These are phyloP conservation scores for Metarhizium guizhouense DNA, from an alignment of 2,329 filamentous ascomycete species.

Conservation along the genomic window DNA sequence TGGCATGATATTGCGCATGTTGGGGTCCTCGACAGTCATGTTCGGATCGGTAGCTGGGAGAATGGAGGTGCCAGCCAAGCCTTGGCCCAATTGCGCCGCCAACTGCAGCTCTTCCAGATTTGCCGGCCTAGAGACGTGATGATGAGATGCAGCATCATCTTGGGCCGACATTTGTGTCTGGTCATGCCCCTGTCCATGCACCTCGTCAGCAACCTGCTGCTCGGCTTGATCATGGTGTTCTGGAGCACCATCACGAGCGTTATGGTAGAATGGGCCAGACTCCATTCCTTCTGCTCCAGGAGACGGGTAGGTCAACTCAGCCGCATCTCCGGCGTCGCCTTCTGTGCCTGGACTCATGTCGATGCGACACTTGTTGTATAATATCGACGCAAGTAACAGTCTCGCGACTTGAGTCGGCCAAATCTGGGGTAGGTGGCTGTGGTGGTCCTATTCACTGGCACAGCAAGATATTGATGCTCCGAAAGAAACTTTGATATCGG, in stretches of 20 bases:
- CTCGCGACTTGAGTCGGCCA: not conserved
- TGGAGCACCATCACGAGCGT: slow-evolving; percentile 21
- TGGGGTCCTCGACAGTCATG: slow-evolving; percentile 33
- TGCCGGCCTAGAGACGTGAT: slow-evolving; percentile 31
- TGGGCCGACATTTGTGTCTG: slow-evolving; percentile 19
- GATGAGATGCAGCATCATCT: slow-evolving; percentile 29
- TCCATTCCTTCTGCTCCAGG: slow-evolving; percentile 36
- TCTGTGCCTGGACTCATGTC: slow-evolving; percentile 26
- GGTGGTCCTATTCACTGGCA: not conserved
- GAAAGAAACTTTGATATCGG: not conserved
- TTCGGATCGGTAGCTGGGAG: slow-evolving; percentile 38
- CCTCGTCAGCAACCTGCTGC: slow-evolving; percentile 19
- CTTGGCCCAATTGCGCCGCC: slow-evolving; percentile 48
- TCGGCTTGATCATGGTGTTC: slow-evolving; percentile 20
- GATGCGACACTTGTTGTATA: not conserved
- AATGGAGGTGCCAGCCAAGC: slow-evolving; percentile 37
- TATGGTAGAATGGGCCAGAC: slow-evolving; percentile 34
- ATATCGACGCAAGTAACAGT: not conserved
- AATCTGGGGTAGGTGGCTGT: not conserved
- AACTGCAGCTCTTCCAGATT: slow-evolving; percentile 49
- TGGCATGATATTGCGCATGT: slow-evolving; percentile 34
- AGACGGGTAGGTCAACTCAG: slow-evolving; percentile 36
- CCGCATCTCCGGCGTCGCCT: slow-evolving; percentile 24
- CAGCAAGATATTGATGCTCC: not conserved
- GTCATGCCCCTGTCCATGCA: slow-evolving; percentile 21